phyloP scores from a whole-genome alignment of 2,329 filamentous ascomycete genomes.

The Calonectria honghensis region DNA sequence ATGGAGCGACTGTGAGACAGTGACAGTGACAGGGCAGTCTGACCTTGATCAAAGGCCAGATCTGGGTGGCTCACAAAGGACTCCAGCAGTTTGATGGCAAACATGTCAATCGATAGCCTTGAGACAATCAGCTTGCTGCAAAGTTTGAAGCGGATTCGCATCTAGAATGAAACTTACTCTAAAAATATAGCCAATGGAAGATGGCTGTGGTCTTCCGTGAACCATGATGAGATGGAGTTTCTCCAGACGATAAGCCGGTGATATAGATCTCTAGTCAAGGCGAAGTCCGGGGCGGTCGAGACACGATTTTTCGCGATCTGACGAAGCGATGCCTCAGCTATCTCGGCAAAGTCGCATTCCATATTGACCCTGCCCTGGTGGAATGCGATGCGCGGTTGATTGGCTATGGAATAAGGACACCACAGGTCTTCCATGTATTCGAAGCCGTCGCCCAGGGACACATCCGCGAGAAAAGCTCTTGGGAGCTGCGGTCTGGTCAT shows the following conservation, averaged over 20 bases:
- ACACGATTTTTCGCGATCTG: not conserved
- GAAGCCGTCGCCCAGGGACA: not conserved
- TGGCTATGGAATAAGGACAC: slow-evolving; percentile 38
- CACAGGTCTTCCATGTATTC: slow-evolving; percentile 26
- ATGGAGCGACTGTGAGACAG: slow-evolving; percentile 44
- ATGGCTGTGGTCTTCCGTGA: slow-evolving; percentile 12
- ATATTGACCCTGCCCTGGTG: not conserved
- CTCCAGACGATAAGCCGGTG: slow-evolving; percentile 19
- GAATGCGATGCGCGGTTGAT: slow-evolving; percentile 15
- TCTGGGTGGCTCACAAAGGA: slow-evolving; percentile 26
- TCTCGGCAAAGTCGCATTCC: slow-evolving; percentile 31
- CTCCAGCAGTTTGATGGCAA: slow-evolving; percentile 36
- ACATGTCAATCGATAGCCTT: slow-evolving; percentile 39
- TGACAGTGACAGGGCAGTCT: slow-evolving; percentile 5
- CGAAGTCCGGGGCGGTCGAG: no score
- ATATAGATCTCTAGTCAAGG: not conserved
- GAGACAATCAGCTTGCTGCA: not conserved
- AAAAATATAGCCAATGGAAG: slow-evolving; percentile 38
- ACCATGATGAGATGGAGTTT: not conserved
- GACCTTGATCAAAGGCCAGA: slow-evolving; percentile 21
- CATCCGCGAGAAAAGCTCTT: not conserved
- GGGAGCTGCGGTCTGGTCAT: slow-evolving; percentile 1
- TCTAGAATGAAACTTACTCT: slow-evolving; percentile 17
- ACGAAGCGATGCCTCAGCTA: slow-evolving; percentile 28
- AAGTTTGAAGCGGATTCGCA: no score